These are phyloP conservation scores for Eucalyptus leucophloia DNA, from an alignment of 345 rosid genomes.

Conservation along the genomic window DNA sequence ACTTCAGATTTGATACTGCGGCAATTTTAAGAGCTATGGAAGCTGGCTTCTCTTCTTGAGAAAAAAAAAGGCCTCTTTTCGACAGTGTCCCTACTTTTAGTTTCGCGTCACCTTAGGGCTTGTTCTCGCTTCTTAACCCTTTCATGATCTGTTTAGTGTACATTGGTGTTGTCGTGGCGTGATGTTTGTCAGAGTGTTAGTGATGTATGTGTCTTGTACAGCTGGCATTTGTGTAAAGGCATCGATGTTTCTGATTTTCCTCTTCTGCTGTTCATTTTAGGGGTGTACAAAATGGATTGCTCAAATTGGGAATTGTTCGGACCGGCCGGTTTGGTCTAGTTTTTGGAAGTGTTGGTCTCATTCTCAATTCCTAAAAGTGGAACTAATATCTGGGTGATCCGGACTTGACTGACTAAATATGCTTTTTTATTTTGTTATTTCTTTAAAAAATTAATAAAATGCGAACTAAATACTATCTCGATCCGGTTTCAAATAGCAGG, in stretches of 20 bases:
- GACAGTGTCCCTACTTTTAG: background rate
- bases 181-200: background rate
- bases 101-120: background rate
- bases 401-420: too few relatives aligned
- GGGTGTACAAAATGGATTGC: too few relatives aligned
- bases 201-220: background rate
- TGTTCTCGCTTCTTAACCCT: background rate
- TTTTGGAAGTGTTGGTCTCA: too few relatives aligned
- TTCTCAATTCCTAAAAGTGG: too few relatives aligned
- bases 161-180: background rate
- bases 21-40: conserved; percentile 67
- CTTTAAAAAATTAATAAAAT: too few relatives aligned
- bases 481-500: fast-evolving
- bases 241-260: background rate
- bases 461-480: fast-evolving
- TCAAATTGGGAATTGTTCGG: too few relatives aligned
- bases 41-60: conserved; percentile 18
- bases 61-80: background rate
- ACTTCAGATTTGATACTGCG: conserved; percentile 48
- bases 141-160: background rate
- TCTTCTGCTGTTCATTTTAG: background rate
- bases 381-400: fast-evolving
- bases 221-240: background rate
- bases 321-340: too few relatives aligned
- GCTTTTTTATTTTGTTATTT: too few relatives aligned